A percentile compares a stretch with the other conserved stretches of the same genome.
phyloP scores from a whole-genome alignment of 192 early-diverging fungal genomes.

The Diversispora epigaea region DNA sequence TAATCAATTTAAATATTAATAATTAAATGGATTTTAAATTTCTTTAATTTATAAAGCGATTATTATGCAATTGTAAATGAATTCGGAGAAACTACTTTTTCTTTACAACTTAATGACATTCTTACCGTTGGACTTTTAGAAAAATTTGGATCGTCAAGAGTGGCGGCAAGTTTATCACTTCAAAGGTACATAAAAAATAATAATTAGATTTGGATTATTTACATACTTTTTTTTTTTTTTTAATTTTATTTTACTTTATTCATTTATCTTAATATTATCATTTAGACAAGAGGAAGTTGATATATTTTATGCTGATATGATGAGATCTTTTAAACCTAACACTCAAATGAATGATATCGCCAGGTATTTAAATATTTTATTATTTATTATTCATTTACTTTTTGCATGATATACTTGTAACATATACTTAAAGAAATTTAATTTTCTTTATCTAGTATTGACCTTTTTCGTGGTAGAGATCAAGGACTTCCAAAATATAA shows the following conservation, averaged over 20 bases:
- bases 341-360: not conserved
- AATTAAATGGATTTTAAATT: too few species aligned
- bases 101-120: not conserved
- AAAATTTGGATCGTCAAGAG: not conserved
- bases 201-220: not conserved
- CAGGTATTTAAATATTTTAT: not conserved
- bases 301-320: not conserved
- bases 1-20: not conserved
- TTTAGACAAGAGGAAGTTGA: not conserved
- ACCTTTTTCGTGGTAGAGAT: constrained; percentile 1
- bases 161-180: not conserved
- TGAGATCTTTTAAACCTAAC: not conserved
- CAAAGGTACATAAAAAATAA: not conserved
- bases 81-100: not conserved
- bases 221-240: too few species aligned
- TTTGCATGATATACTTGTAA: not conserved
- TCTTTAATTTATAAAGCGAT: not conserved
- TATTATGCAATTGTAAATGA: not conserved
- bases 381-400: not conserved
- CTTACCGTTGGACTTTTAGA: not conserved
- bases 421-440: not conserved
- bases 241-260: too few species aligned
- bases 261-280: not conserved
- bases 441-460: not conserved
- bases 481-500: constrained; percentile 28